Evolutionary conservation across 805 yeast species (phyloP).

Genomic region (Candida koratica): DNA sequence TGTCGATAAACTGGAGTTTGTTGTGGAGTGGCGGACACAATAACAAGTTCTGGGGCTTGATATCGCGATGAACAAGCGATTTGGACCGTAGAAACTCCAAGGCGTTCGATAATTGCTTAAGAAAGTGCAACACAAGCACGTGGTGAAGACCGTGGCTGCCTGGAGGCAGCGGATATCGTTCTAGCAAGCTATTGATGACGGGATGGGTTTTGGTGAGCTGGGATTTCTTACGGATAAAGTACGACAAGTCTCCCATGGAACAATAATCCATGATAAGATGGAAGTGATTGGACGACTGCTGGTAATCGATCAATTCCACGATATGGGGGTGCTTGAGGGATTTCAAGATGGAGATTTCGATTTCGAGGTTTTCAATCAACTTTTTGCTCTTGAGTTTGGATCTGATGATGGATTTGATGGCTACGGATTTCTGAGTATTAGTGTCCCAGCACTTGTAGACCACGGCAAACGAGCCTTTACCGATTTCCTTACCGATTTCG

Average conservation of each 20-base stretch:
- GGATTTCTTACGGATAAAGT: constrained; percentile 72
- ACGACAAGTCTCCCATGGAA: constrained; percentile 88
- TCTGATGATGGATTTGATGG: constrained; percentile 83
- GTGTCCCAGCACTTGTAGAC: constrained; percentile 80
- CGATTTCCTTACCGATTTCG: constrained; percentile 77
- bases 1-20: constrained; percentile 51
- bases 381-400: constrained; percentile 81
- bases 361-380: constrained; percentile 82
- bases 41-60: constrained; percentile 86
- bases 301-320: constrained; percentile 80
- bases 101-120: constrained; percentile 83
- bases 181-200: constrained; percentile 67
- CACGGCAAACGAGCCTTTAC: constrained; percentile 93
- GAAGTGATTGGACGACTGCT: constrained; percentile 72
- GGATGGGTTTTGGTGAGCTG: constrained; percentile 75
- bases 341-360: constrained; percentile 86
- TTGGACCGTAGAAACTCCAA: constrained; percentile 75
- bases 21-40: constrained; percentile 79
- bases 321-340: constrained; percentile 90
- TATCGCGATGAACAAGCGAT: constrained; percentile 89
- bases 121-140: constrained; percentile 73
- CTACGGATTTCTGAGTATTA: constrained; percentile 59
- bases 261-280: constrained; percentile 96
- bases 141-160: constrained; percentile 77
- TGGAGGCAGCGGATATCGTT: constrained; percentile 78